Base-by-base conservation (phyloP, 2,329 filamentous ascomycete species). In the Diaporthe batatas region DNA sequence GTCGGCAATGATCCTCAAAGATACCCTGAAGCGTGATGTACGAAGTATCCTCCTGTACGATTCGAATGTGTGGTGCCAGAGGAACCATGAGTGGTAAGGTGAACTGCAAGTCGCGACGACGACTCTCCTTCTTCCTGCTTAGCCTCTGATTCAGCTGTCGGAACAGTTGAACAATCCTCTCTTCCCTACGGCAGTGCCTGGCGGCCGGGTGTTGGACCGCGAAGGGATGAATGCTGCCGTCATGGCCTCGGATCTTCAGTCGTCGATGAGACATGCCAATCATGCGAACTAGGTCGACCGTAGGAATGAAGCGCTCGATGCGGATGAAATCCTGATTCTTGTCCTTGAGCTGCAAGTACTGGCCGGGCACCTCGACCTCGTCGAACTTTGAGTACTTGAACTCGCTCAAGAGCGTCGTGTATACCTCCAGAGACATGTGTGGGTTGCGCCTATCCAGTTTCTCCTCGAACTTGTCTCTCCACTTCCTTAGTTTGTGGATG, bases 271-370 rank as follows among this genome's bases (percentile, higher is more conserved):
- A 98, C 39, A 95, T 92, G 70, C 95, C 95, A 77, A 97, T 94
- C 12, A 93, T 94, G 71, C 96, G 92, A 54, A 99, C 94, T 68
- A 98, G 88, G 77, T 99, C 96, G 25, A 99, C 95, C 76, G 96
- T 94, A 12, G 97, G 95, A 78, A 99, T 84, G 89, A 99, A 99
- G 32, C 96, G 93, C 81, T 99, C 97, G 76, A 99, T 98, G 58
- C 95, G 93, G 76, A 99, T 92, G 80, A 99, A 99, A 81, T 99
- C 96, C 78, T 97, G 95, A 82, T 99, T 99, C 89, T 98, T 99
- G 79, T 99, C 97, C 82, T 96, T 97, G 84, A 98, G 96, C 80
- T 97, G 92, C 75, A 98, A 86, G 82, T 99, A 99, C 81, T 99
- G 96, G 0, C 96, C 96, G 3, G 97, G 97, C 47, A 99, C 91